phyloP scores from a whole-genome alignment of 2,329 filamentous ascomycete genomes.

The Lecanicillium sp. region DNA sequence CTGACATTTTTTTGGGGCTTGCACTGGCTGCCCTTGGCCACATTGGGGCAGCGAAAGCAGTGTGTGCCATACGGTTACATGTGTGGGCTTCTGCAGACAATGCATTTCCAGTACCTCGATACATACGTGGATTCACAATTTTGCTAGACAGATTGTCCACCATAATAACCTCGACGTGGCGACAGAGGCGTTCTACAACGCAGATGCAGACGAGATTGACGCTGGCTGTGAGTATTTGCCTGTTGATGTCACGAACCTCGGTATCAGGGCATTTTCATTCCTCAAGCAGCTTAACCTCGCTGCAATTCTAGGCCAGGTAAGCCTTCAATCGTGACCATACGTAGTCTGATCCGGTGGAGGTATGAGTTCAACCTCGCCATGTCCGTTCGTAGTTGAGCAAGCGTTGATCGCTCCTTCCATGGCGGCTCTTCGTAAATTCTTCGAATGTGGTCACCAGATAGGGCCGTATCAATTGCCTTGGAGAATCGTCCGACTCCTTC shows the following conservation, averaged over 20 bases:
- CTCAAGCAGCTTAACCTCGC: neutral
- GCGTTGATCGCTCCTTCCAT: neutral
- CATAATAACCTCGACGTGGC: neutral
- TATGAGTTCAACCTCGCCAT: neutral
- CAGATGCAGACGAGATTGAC: neutral
- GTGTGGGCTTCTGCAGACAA: no score
- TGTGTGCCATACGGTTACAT: no score
- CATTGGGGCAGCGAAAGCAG: no score
- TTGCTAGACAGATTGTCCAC: neutral
- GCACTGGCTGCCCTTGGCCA: no score
- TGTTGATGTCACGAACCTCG: neutral
- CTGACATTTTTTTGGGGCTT: no score
- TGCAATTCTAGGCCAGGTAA: neutral
- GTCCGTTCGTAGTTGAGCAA: neutral
- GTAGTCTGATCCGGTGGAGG: neutral
- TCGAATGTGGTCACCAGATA: neutral
- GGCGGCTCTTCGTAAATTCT: neutral
- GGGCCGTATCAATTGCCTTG: no score
- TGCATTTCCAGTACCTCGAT: no score
- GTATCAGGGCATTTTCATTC: neutral
- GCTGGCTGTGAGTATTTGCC: neutral
- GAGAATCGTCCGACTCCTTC: no score
- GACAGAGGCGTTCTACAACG: neutral
- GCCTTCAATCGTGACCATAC: neutral
- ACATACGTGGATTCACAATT: no score